Percentiles rank a stretch among this genome's conserved stretches.
These are phyloP conservation scores for Paracorniculantispora psalliotae DNA, from an alignment of 2,329 filamentous ascomycete genomes.

Conservation along the genomic window DNA sequence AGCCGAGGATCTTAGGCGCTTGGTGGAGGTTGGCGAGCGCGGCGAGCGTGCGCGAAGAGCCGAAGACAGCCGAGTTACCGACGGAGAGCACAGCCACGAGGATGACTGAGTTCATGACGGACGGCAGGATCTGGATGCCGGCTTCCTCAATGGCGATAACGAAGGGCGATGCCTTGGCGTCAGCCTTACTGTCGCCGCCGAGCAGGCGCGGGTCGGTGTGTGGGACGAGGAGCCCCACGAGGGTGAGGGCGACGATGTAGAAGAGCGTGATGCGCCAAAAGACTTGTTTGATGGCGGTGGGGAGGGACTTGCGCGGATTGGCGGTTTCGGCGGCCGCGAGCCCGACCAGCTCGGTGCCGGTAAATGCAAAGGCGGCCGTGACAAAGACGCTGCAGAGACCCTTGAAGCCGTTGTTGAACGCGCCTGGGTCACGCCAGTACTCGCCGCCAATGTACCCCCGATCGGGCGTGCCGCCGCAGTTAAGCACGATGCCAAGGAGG, in stretches of 20 bases:
- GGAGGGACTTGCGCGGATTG: constrained; percentile 76
- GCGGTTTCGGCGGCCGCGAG: constrained; percentile 72
- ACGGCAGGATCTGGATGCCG: constrained; percentile 74
- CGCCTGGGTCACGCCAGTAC: constrained; percentile 76
- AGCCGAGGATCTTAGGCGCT: constrained; percentile 70
- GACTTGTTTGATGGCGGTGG: constrained; percentile 85
- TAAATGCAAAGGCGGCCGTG: constrained; percentile 70
- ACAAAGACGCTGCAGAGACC: constrained; percentile 76
- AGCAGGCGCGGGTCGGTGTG: constrained; percentile 64
- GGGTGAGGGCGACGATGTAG: constrained; percentile 75
- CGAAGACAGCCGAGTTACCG: constrained; percentile 88
- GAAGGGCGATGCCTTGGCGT: constrained; percentile 79
- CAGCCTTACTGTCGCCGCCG: constrained; percentile 46
- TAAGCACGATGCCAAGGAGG: constrained; percentile 79
- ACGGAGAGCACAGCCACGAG: constrained; percentile 86
- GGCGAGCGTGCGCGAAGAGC: constrained; percentile 82
- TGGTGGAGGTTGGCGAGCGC: constrained; percentile 85
- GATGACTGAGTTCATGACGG: constrained; percentile 93
- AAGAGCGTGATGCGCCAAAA: constrained; percentile 93
- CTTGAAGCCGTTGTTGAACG: constrained; percentile 79
- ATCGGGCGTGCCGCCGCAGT: constrained; percentile 71
- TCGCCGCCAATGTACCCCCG: constrained; percentile 74
- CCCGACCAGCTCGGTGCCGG: constrained; percentile 71
- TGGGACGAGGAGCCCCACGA: constrained; percentile 79
- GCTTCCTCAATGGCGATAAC: constrained; percentile 88